phyloP scores from a whole-genome alignment of 2,329 filamentous ascomycete genomes.

The Shiraia bambusicola region DNA sequence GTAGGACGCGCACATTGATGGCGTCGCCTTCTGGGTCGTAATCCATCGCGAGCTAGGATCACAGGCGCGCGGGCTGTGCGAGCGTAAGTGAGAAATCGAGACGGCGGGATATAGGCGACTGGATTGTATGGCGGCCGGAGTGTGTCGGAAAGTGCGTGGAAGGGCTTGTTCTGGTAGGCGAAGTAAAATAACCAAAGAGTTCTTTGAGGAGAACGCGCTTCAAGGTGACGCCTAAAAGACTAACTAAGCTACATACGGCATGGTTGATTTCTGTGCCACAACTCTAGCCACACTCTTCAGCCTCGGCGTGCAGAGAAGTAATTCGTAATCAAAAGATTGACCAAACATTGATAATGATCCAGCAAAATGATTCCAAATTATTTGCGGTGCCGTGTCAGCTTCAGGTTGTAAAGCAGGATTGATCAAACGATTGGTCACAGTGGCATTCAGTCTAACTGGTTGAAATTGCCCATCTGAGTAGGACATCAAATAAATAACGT shows the following conservation, averaged over 20 bases:
- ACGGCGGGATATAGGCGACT: conserved; percentile 20
- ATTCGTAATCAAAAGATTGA: background rate
- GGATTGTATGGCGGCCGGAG: conserved; percentile 12
- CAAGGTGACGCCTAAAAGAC: background rate
- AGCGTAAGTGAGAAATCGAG: conserved; percentile 6
- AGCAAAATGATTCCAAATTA: no score
- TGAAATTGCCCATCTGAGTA: no score
- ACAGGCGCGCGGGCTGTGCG: conserved; percentile 13
- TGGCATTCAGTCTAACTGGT: no score
- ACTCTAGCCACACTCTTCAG: conserved; percentile 2
- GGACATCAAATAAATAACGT: background rate
- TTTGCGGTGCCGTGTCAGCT: no score
- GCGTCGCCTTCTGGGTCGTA: conserved; percentile 52
- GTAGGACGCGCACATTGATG: conserved; percentile 43
- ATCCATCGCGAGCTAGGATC: conserved; percentile 46
- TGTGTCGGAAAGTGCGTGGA: no score
- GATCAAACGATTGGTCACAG: no score
- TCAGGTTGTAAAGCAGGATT: no score
- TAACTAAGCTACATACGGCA: conserved; percentile 1
- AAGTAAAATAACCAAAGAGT: conserved; percentile 13
- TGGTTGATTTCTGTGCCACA: conserved; percentile 10
- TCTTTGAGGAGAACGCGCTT: conserved; percentile 24
- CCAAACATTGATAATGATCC: no score
- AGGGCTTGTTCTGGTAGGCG: conserved; percentile 23
- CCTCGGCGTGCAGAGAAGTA: background rate